Evolutionary conservation across 2,329 filamentous ascomycete species (phyloP), one percentile per base, ranked within the genome.

Genomic region (Arachnomyces sp.): DNA sequence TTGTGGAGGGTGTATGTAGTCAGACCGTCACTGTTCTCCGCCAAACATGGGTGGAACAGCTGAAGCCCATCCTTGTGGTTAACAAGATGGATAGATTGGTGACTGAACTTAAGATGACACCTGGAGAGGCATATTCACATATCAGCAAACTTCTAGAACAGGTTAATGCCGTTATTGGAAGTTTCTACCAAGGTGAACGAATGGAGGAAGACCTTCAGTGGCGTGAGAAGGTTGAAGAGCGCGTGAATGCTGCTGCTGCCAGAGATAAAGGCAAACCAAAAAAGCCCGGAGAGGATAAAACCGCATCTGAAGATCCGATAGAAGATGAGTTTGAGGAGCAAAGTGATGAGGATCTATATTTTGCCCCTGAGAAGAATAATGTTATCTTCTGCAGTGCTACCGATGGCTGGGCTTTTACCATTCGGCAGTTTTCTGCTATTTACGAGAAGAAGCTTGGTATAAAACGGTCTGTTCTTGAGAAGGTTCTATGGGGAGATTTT

Each of bases 161-260:
- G 59, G 87, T 98, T 36, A 98, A 98, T 59, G 92, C 92, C 31
- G 88, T 98, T 5, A 81, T 98, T 49, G 92, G 92, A 49, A 94
- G 88, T 59, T 98, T 98, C 63, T 95, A 94, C 59, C 88, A 95
- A 53, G 92, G 92, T 39, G 92, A 98, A 64, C 80, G 92, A 37
- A 98, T 98, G 92, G 92, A 96, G 60, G 90, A 96, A 52, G 90
- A 98, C 58, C 72, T 96, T 43, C 85, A 92, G 61, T 98, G 92
- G 92, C 76, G 92, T 50, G 89, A 96, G 65, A 79, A 78, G 43
- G 85, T 96, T 65, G 92, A 98, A 54, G 84, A 93, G 60, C 79
- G 82, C 46, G 78, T 89, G 34, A 85, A 77, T 44, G 83, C 83
- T 1, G 75, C 81, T 29, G 77, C 77, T 1, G 75, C 77, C 11